Base-by-base conservation (phyloP, 2,329 filamentous ascomycete species). In the Bipolaris bicolor region DNA sequence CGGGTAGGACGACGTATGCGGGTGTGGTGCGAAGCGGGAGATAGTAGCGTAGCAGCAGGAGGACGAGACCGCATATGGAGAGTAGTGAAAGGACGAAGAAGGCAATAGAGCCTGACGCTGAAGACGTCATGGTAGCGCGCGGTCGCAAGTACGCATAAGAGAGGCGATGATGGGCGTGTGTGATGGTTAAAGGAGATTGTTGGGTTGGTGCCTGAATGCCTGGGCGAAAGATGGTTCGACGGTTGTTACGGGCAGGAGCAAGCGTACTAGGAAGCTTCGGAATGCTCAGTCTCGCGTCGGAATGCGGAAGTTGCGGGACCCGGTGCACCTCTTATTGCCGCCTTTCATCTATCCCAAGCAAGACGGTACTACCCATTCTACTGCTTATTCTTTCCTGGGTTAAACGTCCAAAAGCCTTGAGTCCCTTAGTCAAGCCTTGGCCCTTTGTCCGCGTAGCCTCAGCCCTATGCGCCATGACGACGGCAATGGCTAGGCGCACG, bases 21-120 rank as follows among this genome's bases (percentile, higher is more conserved):
- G 95, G 94, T 1, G 95, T 98, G 6, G 89, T 88, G 66, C 95
- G 92, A 33, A 99, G 83, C 2, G 94, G 94, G 9, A 99, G 86
- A 78, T 93, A 99, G 80, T 92, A 88, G 70, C 95, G 90, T 57
- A 97, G 83, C 61, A 98, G 88, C 20, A 97, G 82, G 41, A 99
- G 84, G 58, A 95, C 92, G 59, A 90, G 80, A 60, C 89, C 75
- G 63, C 89, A 92, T 66, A 97, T 90, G 64, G 86, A 75, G 65
- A 93, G 78, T 37, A 97, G 83, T 59, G 92, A 86, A 68, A 91
- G 70, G 65, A 87, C 76, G 64, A 91, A 86, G 78, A 97, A 96
- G 71, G 94, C 81, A 72, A 88, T 86, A 52, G 93, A 97, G 77
- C 89, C 88, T 50, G 92, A 84, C 33, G 91, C 87, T 60, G 87